Evolutionary conservation across 306 rosid genomes (phyloP).

Genomic region (Alnus rubra): DNA sequence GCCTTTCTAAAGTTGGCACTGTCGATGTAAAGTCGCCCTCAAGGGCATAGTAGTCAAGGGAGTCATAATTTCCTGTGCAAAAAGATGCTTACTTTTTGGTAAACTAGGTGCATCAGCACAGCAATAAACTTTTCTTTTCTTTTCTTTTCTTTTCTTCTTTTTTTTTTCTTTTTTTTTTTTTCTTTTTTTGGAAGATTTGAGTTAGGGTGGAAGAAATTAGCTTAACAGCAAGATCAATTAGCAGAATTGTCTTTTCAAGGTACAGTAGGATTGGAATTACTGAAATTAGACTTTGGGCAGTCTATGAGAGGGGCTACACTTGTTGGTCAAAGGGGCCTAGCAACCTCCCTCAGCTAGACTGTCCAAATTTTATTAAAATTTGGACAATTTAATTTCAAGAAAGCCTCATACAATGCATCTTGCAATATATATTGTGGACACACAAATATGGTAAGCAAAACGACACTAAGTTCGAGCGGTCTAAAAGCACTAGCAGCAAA

Average conservation of each 20-base stretch:
- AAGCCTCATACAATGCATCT: no score
- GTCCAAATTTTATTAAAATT: no score
- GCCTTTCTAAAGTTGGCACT: conserved; percentile 83
- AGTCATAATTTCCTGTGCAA: conserved; percentile 45
- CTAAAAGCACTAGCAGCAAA: no score
- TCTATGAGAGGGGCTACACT: no score
- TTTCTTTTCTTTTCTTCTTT: no score
- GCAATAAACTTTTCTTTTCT: conserved; percentile 22
- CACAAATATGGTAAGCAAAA: no score
- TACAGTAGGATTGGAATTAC: background rate
- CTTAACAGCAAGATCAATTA: conserved; percentile 24
- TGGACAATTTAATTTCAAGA: no score
- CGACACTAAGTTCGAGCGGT: no score
- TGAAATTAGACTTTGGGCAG: no score
- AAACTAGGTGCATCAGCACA: conserved; percentile 58
- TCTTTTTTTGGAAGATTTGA: background rate
- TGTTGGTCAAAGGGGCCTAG: no score
- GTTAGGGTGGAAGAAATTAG: background rate
- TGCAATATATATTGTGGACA: no score
- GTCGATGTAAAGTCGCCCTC: conserved; percentile 87
- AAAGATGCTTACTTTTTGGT: conserved; percentile 75
- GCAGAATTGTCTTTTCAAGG: conserved; percentile 48
- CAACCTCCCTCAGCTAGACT: no score
- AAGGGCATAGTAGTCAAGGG: conserved; percentile 68
- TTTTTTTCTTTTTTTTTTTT: background rate